Conservation (phyloP, 306 rosid genomes). For the Corylus avellana region DNA sequence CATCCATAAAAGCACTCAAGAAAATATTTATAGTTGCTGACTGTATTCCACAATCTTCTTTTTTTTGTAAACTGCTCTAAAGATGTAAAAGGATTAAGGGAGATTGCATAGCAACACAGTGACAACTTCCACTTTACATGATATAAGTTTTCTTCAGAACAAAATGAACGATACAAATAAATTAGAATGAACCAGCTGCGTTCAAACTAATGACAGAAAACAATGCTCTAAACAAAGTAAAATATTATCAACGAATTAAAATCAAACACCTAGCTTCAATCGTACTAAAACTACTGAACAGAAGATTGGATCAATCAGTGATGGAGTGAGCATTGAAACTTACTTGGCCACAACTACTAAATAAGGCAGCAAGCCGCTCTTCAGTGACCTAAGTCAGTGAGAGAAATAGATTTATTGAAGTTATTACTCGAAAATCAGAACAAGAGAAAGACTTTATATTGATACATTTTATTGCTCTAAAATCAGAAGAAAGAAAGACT, state of each 20-base stretch:
- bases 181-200: neutral
- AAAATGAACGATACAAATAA: neutral
- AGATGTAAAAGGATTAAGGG: neutral
- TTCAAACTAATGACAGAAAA: neutral
- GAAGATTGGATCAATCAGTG: neutral
- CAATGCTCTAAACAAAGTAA: neutral
- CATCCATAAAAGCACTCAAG: neutral
- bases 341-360: constrained; percentile 88
- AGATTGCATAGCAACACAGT: neutral
- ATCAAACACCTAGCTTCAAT: neutral
- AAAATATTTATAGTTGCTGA: constrained; percentile 14
- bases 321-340: constrained; percentile 35
- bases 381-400: constrained; percentile 75
- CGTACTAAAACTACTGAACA: neutral
- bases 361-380: constrained; percentile 96
- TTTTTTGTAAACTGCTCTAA: neutral
- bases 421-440: constrained; percentile 13
- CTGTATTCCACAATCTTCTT: neutral
- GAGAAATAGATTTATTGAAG: constrained; percentile 22
- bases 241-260: constrained; percentile 6
- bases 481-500: constrained; percentile 4
- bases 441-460: neutral
- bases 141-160: neutral
- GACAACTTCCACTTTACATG: neutral
- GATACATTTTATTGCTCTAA: constrained; percentile 14